Evolutionary conservation across 106 monocot genomes (phyloP), one percentile per base, ranked within the genome.

Genomic region (Agapanthus africanus): DNA sequence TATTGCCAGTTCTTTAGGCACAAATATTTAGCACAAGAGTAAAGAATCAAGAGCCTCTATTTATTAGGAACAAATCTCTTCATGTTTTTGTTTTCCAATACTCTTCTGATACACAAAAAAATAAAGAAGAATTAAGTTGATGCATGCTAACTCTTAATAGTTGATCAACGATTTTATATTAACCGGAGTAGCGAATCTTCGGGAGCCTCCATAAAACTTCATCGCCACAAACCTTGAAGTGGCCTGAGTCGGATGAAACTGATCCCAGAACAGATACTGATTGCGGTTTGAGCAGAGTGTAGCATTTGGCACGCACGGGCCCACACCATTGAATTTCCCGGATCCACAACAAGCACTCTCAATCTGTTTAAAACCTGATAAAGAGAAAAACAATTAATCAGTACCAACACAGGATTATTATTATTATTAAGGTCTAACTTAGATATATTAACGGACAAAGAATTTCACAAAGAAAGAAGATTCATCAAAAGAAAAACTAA

Each of bases 271-370:
- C 13, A 83, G 54, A 38, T 80, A 80, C 0, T 42, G 46, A 30
- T 70, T 46, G 1, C 83, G 79, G 37, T 83, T 63, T 2, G 70
- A 70, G 40, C 87, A 87, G 33, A 68, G 70, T 2, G 70, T 87
- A n/a, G 73, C 70, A 65, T 83, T 82, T 22, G 80, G 74, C 14
- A 47, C 71, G 83, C 87, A 83, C 31, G 50, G 40, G 9, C 59
- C 52, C 54, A 34, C 35, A 4, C 71, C 87, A 60, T 85, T 85
- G 65, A 77, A 78, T 22, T 68, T 73, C 0, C 87, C 83, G 15
- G 52, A 57, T 33, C 83, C 87, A 65, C 83, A 87, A 35, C 87
- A 87, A 22, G 87, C 87, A 21, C 72, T 51, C 34, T 41, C 54
- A 40, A 54, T 35, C 10, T 71, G 56, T 40, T 70, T 65, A 31